Evolutionary conservation across 352 stramenopile genomes (phyloP).

Genomic region (Pythium myriotylum): DNA sequence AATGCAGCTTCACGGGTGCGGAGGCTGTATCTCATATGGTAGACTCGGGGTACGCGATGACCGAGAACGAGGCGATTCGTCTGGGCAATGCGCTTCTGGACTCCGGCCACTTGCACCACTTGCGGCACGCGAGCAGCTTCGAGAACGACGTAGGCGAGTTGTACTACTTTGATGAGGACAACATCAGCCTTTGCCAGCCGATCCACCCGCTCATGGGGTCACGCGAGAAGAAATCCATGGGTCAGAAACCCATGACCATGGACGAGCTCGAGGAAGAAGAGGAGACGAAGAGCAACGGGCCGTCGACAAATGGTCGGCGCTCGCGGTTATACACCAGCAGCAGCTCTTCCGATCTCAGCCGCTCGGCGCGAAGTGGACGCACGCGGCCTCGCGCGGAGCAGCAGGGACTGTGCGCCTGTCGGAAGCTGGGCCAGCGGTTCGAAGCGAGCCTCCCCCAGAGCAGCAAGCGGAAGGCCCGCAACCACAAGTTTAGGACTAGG

Average conservation of each 20-base stretch:
- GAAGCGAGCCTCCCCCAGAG: background rate
- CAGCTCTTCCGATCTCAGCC: background rate
- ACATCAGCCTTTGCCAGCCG: conserved; percentile 28
- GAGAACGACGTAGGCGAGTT: conserved; percentile 16
- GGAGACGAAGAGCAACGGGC: conserved; percentile 4
- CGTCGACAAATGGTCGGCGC: background rate
- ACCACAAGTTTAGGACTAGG: conserved; percentile 4
- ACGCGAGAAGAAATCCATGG: background rate
- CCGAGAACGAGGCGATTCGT: conserved; percentile 33
- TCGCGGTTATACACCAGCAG: conserved; percentile 8
- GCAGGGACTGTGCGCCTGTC: conserved; percentile 35
- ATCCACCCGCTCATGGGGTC: background rate
- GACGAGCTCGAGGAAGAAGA: background rate
- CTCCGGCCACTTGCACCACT: conserved; percentile 48
- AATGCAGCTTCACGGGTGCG: conserved; percentile 24
- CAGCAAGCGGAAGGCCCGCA: conserved; percentile 5
- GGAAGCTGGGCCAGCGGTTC: conserved; percentile 41
- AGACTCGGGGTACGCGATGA: conserved; percentile 28
- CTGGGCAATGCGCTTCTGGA: conserved; percentile 59
- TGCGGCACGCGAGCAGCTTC: conserved; percentile 33
- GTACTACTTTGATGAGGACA: conserved; percentile 53
- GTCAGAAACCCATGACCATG: background rate
- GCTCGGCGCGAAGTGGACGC: background rate
- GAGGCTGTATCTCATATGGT: conserved; percentile 30
- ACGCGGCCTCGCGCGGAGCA: conserved; percentile 11